Base-by-base conservation (phyloP, 495 filamentous ascomycete genomes). In the Penicillium canariense region DNA sequence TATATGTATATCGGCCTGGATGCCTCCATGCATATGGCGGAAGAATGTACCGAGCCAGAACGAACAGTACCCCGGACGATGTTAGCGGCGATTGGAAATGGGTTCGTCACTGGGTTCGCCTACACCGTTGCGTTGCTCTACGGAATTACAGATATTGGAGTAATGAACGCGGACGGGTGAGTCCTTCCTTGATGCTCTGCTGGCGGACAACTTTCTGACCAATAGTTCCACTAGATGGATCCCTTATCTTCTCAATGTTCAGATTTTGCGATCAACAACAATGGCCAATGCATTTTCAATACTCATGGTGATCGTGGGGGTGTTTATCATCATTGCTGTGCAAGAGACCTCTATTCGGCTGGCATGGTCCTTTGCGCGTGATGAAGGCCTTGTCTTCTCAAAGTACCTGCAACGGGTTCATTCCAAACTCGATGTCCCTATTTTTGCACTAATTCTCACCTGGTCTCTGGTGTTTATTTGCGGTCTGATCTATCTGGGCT, bases 1-100 rank as follows among this genome's bases (percentile, higher is more conserved):
- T 73, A 83, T 17, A 77, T 77, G 12, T 69, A 84, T 23, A 83
- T 77, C 14, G 81, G 78, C 3, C 84, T 77, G 48, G 81, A 84
- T 59, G 78, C 78, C 12, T 80, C 79, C 5, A 72, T 81, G 15
- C 81, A 83, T 50, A 81, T 84, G 77, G 75, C 76, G 15, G 79
- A 74, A 38, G 70, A 73, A 40, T 68, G 68, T 28, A 68, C 66
- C 1, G 56, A 61, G 0, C 68, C 70, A 12, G 60, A 66, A 11
- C 62, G 54, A 32, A 68, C 68, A 38, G 68, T 67, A 0, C 70
- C 70, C 0, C 50, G 54, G 3, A 65, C 66, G 18, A 71, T 71
- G 48, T 48, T 71, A 1, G 60, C 65, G 4, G 66, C 71, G 11
- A 45, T 68, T 3, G 34, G 34, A 17, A 36, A 15, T 36, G 34